Percentiles rank a stretch among this genome's conserved stretches.
Conservation (phyloP, 148 eudicot species). For the Camellia granthamiana region DNA sequence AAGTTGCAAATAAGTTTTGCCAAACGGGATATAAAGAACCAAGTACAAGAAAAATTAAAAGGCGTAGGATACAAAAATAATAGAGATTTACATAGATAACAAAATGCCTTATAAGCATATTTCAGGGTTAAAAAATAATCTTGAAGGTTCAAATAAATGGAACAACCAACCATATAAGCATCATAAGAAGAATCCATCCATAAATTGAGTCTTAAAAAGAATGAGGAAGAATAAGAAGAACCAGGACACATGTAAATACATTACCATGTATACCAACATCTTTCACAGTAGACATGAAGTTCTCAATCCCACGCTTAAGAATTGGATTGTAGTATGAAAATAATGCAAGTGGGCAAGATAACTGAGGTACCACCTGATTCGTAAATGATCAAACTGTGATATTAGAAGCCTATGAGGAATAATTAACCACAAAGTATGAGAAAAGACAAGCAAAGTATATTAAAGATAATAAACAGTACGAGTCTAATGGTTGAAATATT, state of each 20-base stretch:
- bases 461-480: not conserved
- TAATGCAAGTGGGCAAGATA: conserved; percentile 85
- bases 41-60: not conserved
- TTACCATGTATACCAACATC: conserved; percentile 91
- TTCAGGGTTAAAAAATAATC: not conserved
- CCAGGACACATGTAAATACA: not conserved
- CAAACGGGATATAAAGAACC: not conserved
- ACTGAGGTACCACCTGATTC: conserved; percentile 71
- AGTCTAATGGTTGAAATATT: not conserved
- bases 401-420: not conserved
- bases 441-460: not conserved
- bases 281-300: conserved; percentile 77
- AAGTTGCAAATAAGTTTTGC: not conserved
- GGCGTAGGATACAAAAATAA: not conserved
- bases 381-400: conserved; percentile 7
- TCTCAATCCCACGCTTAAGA: conserved; percentile 79
- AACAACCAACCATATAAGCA: conserved; percentile 8
- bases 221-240: conserved; percentile 9
- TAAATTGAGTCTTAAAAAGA: not conserved
- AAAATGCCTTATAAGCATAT: conserved; percentile 10
- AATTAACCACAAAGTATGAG: not conserved
- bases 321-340: conserved; percentile 91
- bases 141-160: not conserved
- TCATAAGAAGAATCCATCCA: conserved; percentile 10
- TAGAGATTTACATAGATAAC: not conserved